Conservation (phyloP, 2,329 filamentous ascomycete genomes). For the Epichloe sibirici region DNA sequence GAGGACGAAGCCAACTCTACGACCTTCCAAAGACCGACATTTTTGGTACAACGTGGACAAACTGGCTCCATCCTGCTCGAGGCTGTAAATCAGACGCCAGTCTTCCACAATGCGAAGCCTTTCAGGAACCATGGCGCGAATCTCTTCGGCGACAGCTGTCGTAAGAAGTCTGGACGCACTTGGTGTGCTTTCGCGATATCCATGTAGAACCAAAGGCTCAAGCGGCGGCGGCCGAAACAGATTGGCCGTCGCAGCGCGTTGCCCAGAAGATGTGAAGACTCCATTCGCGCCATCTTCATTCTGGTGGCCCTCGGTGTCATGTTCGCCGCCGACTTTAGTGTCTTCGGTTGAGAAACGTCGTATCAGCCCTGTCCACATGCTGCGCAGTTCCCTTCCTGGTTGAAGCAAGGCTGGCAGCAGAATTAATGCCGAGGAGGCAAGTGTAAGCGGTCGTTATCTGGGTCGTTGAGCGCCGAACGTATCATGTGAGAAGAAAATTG, state of each 20-base stretch:
- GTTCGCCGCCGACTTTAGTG: constrained; percentile 17
- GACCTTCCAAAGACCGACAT: constrained; percentile 52
- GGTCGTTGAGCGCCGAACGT: background rate
- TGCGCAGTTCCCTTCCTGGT: constrained; percentile 15
- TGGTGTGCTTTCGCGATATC: constrained; percentile 50
- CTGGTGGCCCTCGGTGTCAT: constrained; percentile 11
- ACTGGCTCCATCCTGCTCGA: constrained; percentile 86
- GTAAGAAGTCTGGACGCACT: constrained; percentile 54
- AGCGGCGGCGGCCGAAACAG: constrained; percentile 83
- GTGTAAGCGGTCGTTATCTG: background rate
- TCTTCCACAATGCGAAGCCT: constrained; percentile 76
- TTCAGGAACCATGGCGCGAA: constrained; percentile 76
- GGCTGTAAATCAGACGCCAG: constrained; percentile 77
- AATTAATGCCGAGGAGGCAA: background rate
- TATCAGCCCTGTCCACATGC: constrained; percentile 49
- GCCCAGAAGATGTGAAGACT: constrained; percentile 38
- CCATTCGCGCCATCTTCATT: constrained; percentile 38
- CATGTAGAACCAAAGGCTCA: constrained; percentile 61
- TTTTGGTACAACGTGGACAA: constrained; percentile 76
- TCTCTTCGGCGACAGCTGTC: constrained; percentile 74
- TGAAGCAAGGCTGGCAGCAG: background rate
- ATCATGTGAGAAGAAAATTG: background rate
- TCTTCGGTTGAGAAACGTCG: constrained; percentile 50
- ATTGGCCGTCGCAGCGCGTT: constrained; percentile 41
- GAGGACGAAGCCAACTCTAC: constrained; percentile 78